Base-by-base conservation (phyloP, 306 rosid species). In the Alnus glutinosa region DNA sequence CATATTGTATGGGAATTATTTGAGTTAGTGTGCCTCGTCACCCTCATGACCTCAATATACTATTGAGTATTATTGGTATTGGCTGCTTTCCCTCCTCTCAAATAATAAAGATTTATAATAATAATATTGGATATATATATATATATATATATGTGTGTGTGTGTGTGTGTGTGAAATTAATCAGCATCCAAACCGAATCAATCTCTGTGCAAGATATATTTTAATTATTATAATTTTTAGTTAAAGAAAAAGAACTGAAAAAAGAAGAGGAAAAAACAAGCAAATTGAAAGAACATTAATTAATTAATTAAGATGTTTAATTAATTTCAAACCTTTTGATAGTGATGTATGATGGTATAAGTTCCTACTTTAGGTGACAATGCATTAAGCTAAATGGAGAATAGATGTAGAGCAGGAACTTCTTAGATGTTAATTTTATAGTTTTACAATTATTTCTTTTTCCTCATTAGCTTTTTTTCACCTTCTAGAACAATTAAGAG, bases 1-100 rank as follows among this genome's bases (percentile, higher is more conserved):
- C 2, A 30, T 9, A 11, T 8, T 19, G 75, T 18, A n/a, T 18
- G 3, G 14, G 28, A 74, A 55, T 76, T 55, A 16, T 73, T 55
- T 10, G 10, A 68, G 79, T 74, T 67, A 78, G 86, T 78, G 86
- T 78, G 79, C 76, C 68, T 71, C 57, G 79, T 83, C 82, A 74
- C 55, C 18, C 55, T 47, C 86, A 75, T 81, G 67, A 81, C 70
- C 67, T 81, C 1, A 58, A 61, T 5, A 11, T 51, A 39, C 69
- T 6, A 81, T 70, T 23, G 28, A 23, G 28, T 23, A 23, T 23
- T 23, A 23, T 23, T 23, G 28, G 28, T 23, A 23, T 23, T 81
- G 84, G 77, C 28, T 70, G 67, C 76, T 57, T 81, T 57, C 32
- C 32, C 50, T 54, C 19, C 62, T 75, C 58, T 58, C 16, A 42